Conservation (phyloP, 2,329 filamentous ascomycete species). For the Calonectria pseudoreteaudii region DNA sequence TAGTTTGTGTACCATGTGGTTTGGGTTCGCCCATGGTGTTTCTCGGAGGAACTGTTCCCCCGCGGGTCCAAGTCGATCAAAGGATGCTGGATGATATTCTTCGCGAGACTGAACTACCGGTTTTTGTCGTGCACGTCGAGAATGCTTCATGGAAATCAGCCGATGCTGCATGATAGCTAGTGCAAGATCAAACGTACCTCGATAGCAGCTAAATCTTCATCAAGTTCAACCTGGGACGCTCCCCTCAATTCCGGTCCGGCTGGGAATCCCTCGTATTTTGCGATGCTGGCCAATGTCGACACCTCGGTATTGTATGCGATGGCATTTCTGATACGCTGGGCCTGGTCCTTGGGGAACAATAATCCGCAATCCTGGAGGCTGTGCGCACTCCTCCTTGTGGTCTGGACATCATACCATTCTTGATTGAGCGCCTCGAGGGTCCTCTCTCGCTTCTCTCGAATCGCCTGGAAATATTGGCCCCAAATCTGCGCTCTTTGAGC, state of each 20-base stretch:
- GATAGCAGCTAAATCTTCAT: slow-evolving; percentile 91
- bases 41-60: slow-evolving; percentile 90
- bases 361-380: slow-evolving; percentile 85
- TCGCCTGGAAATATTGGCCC: slow-evolving; percentile 89
- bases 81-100: slow-evolving; percentile 61
- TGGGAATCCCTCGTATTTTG: slow-evolving; percentile 96
- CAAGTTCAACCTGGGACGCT: slow-evolving; percentile 78
- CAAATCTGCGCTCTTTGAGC: slow-evolving; percentile 88
- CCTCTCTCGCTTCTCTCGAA: slow-evolving; percentile 84
- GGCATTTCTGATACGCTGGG: slow-evolving; percentile 85
- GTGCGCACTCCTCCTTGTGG: slow-evolving; percentile 84
- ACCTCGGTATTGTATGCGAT: slow-evolving; percentile 96
- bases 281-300: slow-evolving; percentile 87
- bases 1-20: slow-evolving; percentile 76
- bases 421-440: slow-evolving; percentile 85
- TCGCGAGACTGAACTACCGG: slow-evolving; percentile 56
- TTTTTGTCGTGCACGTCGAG: slow-evolving; percentile 50
- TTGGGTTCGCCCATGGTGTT: slow-evolving; percentile 92
- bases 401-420: slow-evolving; percentile 93
- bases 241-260: slow-evolving; percentile 88
- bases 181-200: slow-evolving; percentile 65
- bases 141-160: slow-evolving; percentile 46
- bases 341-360: slow-evolving; percentile 80
- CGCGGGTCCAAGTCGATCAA: slow-evolving; percentile 70
- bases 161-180: slow-evolving; percentile 31